Percentiles rank a stretch among this genome's conserved stretches.
Evolutionary conservation across 805 yeast genomes (phyloP).

Genomic region (Diddensiella transvaalensis): DNA sequence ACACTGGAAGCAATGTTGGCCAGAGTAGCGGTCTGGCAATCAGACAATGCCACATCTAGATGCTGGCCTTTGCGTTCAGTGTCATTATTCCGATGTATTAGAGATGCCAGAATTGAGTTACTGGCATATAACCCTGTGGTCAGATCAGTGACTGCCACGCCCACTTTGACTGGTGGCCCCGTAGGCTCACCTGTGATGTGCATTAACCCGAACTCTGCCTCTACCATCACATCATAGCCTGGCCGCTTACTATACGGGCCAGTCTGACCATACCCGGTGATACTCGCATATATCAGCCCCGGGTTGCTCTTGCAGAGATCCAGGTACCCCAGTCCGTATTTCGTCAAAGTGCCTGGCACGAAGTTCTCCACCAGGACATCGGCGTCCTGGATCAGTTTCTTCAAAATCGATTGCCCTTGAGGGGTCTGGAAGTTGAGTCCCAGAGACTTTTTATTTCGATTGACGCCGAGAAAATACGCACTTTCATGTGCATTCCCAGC

Average conservation of each 20-base stretch:
- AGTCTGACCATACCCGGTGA: conserved; percentile 43
- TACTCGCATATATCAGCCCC: conserved; percentile 36
- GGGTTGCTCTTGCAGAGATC: conserved; percentile 28
- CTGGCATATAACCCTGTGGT: conserved; percentile 41
- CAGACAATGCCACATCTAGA: conserved; percentile 37
- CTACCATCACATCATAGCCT: conserved; percentile 45
- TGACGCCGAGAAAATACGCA: conserved; percentile 38
- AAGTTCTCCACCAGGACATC: conserved; percentile 41
- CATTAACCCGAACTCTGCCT: conserved; percentile 44
- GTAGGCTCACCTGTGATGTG: conserved; percentile 41
- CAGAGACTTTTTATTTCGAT: conserved; percentile 38
- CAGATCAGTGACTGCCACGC: conserved; percentile 43
- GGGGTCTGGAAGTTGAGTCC: conserved; percentile 36
- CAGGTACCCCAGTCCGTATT: conserved; percentile 36
- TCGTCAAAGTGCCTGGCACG: conserved; percentile 37
- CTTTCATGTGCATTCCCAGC: conserved; percentile 27
- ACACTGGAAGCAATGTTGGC: conserved; percentile 40
- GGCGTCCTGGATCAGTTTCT: conserved; percentile 29
- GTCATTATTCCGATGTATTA: conserved; percentile 29
- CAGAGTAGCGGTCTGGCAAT: conserved; percentile 39
- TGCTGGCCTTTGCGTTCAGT: conserved; percentile 38
- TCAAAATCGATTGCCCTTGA: conserved; percentile 35
- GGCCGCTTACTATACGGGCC: conserved; percentile 39
- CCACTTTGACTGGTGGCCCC: conserved; percentile 42
- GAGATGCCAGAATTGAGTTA: conserved; percentile 37